Conservation (phyloP, 164 flowering plant genomes). For the Saururus chinensis region DNA sequence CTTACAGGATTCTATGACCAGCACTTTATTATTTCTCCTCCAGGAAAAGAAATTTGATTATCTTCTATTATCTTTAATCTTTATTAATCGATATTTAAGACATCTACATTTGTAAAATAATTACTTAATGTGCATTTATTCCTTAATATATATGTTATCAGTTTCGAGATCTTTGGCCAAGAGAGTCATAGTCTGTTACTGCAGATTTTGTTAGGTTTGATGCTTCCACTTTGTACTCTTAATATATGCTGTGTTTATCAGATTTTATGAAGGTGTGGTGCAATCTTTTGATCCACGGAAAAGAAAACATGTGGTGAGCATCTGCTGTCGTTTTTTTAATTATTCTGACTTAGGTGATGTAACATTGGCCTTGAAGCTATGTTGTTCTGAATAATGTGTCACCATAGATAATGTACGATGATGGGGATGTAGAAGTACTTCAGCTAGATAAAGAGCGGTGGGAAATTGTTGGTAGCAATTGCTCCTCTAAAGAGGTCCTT, state of each 20-base stretch:
- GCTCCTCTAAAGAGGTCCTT: conserved; percentile 38
- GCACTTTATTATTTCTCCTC: no score
- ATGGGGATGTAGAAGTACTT: conserved; percentile 91
- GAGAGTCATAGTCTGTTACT: background rate
- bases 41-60: no score
- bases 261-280: conserved; percentile 86
- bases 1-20: no score
- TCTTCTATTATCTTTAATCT: no score
- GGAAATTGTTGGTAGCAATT: conserved; percentile 50
- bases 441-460: conserved; percentile 69
- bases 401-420: conserved; percentile 64
- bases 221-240: background rate
- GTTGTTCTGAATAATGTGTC: background rate
- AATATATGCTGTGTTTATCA: conserved; percentile 15
- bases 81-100: no score
- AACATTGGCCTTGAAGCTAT: background rate
- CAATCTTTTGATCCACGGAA: conserved; percentile 62
- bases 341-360: background rate
- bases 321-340: conserved; percentile 4
- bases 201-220: background rate
- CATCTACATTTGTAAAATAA: no score
- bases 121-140: background rate
- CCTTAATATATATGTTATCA: no score
- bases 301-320: conserved; percentile 70
- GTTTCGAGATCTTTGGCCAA: no score